phyloP scores from a whole-genome alignment of 257 asterid species.

The Leptodermis oblonga region DNA sequence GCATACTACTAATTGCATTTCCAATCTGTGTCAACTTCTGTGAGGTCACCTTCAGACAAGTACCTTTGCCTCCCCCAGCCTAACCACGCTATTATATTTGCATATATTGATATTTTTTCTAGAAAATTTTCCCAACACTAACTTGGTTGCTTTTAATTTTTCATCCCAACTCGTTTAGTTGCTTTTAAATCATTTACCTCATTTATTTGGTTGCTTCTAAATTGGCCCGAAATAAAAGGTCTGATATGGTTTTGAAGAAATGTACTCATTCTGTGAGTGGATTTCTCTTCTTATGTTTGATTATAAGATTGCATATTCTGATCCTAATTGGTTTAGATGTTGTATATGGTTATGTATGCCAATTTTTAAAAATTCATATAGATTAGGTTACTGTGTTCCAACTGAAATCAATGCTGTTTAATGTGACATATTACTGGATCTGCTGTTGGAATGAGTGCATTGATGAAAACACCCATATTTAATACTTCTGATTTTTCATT shows the following conservation, averaged over 20 bases:
- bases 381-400: neutral
- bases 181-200: neutral
- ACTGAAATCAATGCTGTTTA: slow-evolving; percentile 2
- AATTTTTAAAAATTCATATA: neutral
- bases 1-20: neutral
- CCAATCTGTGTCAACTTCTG: too few relatives aligned
- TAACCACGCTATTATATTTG: too few relatives aligned
- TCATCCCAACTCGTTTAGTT: too few relatives aligned
- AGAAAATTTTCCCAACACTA: too few relatives aligned
- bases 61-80: too few relatives aligned
- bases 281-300: neutral
- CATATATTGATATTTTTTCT: too few relatives aligned
- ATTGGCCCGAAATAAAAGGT: too few relatives aligned
- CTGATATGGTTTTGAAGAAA: too few relatives aligned
- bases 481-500: neutral
- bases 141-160: too few relatives aligned
- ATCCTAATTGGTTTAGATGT: neutral
- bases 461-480: neutral
- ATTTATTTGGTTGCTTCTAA: neutral
- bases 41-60: too few relatives aligned
- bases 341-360: neutral
- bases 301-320: neutral
- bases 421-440: neutral
- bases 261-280: too few relatives aligned
- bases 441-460: neutral